Evolutionary conservation across 2,329 filamentous ascomycete genomes (phyloP), one percentile per base, ranked within the genome.

Genomic region (Fusarium continuum): DNA sequence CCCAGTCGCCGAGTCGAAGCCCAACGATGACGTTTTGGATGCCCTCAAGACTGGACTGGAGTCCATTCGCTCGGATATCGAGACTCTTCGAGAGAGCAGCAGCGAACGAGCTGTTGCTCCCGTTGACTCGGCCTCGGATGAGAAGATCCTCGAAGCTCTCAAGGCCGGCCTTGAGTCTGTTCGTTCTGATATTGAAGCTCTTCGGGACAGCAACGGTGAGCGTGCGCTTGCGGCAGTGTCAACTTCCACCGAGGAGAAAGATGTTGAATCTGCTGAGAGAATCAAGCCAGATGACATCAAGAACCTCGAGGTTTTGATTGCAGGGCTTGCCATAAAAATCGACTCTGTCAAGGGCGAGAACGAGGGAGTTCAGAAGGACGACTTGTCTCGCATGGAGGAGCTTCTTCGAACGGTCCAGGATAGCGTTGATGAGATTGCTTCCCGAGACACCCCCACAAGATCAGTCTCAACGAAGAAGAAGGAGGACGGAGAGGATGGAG

Each of bases 81-180:
- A 88, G 52, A 83, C 85, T 11, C 79, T 92, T 3, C 85, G 82
- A 5, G 83, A 85, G 20, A 90, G 90, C 6, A 82, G 94, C n/a
- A 88, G 90, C 55, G 6, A 87, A 89, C 59, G 92, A 88, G 69
- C 68, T 2, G 48, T 70, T 31, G 50, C 63, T 4, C 40, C 70
- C n/a, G 48, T 59, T 0, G 65, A 64, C 11, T 46, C 86, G 89
- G 39, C 34, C 17, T 58, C 58, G 2, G 58, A 69, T 7, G 91
- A 95, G 62, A 92, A 96, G 75, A 92, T 97, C 39, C 81, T 97
- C 1, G 91, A 96, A 55, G 91, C 91, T 0, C 82, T 97, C 49
- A 94, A 91, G 73, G 84, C 88, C n/a, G 92, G 92, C 0, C 80
- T 97, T 10, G 86, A 89, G 29, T 83, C 83, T 35, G 82, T 97